These are phyloP conservation scores for Mycena pura DNA, from an alignment of 768 basidiomycete species.

Conservation along the genomic window DNA sequence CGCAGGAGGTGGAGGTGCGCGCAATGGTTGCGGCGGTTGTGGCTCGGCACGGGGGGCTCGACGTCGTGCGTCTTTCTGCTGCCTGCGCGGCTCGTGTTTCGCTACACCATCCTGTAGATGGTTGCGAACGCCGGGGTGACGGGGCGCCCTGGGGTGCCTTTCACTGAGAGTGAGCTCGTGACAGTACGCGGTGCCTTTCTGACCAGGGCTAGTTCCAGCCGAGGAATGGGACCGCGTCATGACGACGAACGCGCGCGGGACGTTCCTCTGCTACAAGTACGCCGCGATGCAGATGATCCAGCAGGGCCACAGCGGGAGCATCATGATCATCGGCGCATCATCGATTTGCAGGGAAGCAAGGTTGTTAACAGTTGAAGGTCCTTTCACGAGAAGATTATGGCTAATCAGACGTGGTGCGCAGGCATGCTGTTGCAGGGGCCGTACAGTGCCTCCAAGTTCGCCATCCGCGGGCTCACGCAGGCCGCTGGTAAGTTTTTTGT, in stretches of 20 bases:
- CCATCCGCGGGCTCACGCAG: conserved; percentile 50
- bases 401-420: not conserved
- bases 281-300: conserved; percentile 47
- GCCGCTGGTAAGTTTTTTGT: conserved; percentile 41
- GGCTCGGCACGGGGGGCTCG: conserved; percentile 33
- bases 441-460: conserved; percentile 51
- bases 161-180: conserved; percentile 6
- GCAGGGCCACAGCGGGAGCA: conserved; percentile 47
- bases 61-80: conserved; percentile 37
- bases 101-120: conserved; percentile 35
- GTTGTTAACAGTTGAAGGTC: too few species aligned
- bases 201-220: conserved; percentile 26
- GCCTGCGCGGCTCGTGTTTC: too few species aligned
- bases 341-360: conserved; percentile 48
- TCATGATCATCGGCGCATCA: conserved; percentile 47
- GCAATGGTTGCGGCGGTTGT: conserved; percentile 34
- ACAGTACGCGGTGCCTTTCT: not conserved
- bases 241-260: conserved; percentile 38
- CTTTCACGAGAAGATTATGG: not conserved
- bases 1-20: conserved; percentile 36
- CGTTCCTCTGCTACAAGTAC: conserved; percentile 45
- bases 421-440: conserved; percentile 24
- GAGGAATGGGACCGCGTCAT: conserved; percentile 36
- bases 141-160: not conserved
- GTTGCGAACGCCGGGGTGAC: conserved; percentile 41